A percentile compares a stretch with the other conserved stretches of the same genome.
These are phyloP conservation scores for Geranium incanum DNA, from an alignment of 441 rosid species.

Conservation along the genomic window DNA sequence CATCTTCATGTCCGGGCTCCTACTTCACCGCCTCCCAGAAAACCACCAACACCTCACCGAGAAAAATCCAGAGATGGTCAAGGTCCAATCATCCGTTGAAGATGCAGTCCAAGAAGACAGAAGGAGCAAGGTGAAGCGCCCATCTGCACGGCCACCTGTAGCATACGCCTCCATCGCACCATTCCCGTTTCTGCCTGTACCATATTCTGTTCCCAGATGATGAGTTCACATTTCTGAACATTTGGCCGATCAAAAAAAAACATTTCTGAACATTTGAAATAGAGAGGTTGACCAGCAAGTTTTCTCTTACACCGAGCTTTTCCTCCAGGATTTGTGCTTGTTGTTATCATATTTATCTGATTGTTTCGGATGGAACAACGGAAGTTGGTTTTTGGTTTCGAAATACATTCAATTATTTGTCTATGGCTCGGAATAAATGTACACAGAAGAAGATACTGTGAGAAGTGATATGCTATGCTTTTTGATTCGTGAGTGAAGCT, in stretches of 20 bases:
- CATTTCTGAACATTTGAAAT: background rate
- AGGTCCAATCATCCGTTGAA: slow-evolving; percentile 20
- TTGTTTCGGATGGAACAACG: background rate
- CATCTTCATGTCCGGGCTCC: slow-evolving; percentile 76
- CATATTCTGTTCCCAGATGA: slow-evolving; percentile 36
- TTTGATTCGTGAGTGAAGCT: background rate
- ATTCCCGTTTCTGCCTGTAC: slow-evolving; percentile 85
- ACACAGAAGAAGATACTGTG: background rate
- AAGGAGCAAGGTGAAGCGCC: slow-evolving; percentile 23
- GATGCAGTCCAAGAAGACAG: slow-evolving; percentile 16
- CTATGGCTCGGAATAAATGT: background rate
- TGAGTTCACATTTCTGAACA: background rate
- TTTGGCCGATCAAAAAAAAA: background rate
- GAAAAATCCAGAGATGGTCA: slow-evolving; percentile 12
- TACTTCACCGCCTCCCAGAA: slow-evolving; percentile 49
- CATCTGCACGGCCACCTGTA: slow-evolving; percentile 45
- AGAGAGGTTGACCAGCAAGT: background rate
- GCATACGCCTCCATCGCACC: slow-evolving; percentile 88
- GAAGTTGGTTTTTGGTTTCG: background rate
- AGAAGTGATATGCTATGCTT: too few relatives aligned
- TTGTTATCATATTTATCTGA: background rate
- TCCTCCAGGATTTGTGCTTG: background rate
- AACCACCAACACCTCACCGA: slow-evolving; percentile 27
- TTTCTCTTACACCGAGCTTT: background rate
- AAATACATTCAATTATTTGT: background rate